These are phyloP conservation scores for Aspergillus haitiensis DNA, from an alignment of 495 filamentous ascomycete genomes.

Conservation along the genomic window DNA sequence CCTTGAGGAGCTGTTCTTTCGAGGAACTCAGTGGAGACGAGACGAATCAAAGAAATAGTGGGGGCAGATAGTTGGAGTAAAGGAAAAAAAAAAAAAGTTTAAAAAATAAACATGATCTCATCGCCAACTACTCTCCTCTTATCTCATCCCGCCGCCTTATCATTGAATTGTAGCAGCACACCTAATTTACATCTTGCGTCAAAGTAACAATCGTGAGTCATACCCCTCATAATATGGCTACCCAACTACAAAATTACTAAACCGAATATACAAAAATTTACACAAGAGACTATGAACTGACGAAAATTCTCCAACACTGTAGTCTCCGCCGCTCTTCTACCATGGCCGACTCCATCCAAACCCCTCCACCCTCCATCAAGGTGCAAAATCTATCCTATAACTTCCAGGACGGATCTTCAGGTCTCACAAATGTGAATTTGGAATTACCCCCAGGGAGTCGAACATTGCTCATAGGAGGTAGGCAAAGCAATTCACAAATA, in stretches of 20 bases:
- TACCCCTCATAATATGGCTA: neutral
- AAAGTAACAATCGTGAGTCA: constrained; percentile 15
- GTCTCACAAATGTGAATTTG: constrained; percentile 69
- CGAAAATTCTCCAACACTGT: neutral
- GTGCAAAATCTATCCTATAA: constrained; percentile 80
- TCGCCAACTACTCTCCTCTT: neutral
- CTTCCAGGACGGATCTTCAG: constrained; percentile 77
- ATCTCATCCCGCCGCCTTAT: constrained; percentile 8
- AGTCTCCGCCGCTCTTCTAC: neutral
- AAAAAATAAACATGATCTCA: constrained; percentile 9
- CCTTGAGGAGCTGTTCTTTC: neutral
- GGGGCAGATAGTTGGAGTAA: neutral
- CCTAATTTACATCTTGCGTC: constrained; percentile 16
- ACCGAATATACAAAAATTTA: too few relatives aligned
- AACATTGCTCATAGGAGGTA: constrained; percentile 90
- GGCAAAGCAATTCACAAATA: neutral
- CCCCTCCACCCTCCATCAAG: constrained; percentile 55
- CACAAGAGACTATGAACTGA: neutral
- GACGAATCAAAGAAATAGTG: neutral
- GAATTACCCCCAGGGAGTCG: constrained; percentile 78
- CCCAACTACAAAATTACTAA: neutral
- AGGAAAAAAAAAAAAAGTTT: constrained; percentile 1
- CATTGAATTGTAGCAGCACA: neutral
- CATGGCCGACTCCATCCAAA: constrained; percentile 23
- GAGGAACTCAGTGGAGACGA: neutral